Conservation (phyloP, 2,329 filamentous ascomycete species). For the Fusarium graminum region DNA sequence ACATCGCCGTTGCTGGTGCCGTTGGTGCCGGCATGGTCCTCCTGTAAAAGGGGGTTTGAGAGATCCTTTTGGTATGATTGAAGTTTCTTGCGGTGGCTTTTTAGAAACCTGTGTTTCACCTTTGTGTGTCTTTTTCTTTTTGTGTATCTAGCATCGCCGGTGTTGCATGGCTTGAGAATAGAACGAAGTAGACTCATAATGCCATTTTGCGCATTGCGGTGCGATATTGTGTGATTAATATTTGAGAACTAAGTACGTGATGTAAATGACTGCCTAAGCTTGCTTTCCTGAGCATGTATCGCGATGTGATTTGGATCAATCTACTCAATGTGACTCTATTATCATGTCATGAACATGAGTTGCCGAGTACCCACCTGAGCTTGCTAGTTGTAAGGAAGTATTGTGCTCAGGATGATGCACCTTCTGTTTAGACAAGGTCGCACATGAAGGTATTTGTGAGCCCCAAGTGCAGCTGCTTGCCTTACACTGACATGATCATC, state of each 20-base stretch:
- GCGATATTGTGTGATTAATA: slow-evolving; percentile 8
- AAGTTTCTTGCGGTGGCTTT: slow-evolving; percentile 42
- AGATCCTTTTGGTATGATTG: slow-evolving; percentile 34
- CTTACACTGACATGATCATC: slow-evolving; percentile 4
- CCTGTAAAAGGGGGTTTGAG: slow-evolving; percentile 58
- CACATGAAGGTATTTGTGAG: no score
- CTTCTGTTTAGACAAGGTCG: no score
- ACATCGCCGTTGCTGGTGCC: slow-evolving; percentile 65
- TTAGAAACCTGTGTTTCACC: slow-evolving; percentile 38
- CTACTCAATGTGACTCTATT: no score
- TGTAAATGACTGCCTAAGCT: slow-evolving; percentile 6
- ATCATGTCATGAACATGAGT: no score
- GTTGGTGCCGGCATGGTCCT: slow-evolving; percentile 67
- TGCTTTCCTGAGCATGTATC: neutral
- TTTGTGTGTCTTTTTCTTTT: slow-evolving; percentile 40
- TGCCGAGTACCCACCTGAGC: no score
- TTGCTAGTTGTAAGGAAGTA: no score
- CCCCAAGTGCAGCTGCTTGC: neutral
- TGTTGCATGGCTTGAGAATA: slow-evolving; percentile 49
- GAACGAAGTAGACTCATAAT: slow-evolving; percentile 49
- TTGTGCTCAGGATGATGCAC: no score
- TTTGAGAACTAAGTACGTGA: slow-evolving; percentile 2
- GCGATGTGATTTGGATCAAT: no score
- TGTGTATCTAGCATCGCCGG: slow-evolving; percentile 49
- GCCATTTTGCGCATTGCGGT: slow-evolving; percentile 43